These are phyloP conservation scores for Vigna unguiculata DNA, from an alignment of 306 rosid species.

Conservation along the genomic window DNA sequence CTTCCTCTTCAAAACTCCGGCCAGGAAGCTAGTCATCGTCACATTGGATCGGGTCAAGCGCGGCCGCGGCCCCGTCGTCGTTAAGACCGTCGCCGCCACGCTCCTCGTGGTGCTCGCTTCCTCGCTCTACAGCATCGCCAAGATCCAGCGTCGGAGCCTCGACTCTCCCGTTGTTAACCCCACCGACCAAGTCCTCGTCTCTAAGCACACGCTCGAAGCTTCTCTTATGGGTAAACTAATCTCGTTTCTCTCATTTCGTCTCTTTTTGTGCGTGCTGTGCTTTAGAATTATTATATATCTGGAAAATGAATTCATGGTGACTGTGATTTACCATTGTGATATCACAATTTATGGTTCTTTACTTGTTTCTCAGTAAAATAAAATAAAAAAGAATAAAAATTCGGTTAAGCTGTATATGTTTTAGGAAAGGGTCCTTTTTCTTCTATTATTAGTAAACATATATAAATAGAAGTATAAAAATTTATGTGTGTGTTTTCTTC, in stretches of 20 bases:
- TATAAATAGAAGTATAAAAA: not conserved
- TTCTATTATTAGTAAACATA: not conserved
- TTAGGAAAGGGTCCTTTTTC: not conserved
- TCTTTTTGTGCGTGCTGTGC: not conserved
- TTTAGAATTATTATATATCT: not conserved
- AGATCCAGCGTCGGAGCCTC: slow-evolving; percentile 56
- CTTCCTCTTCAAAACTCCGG: slow-evolving; percentile 68
- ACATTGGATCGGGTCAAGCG: slow-evolving; percentile 72
- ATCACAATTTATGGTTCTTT: not conserved
- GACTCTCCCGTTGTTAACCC: slow-evolving; percentile 61
- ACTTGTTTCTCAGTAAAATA: not conserved
- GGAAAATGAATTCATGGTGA: not conserved
- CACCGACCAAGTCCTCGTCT: slow-evolving; percentile 82
- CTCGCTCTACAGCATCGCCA: slow-evolving; percentile 50
- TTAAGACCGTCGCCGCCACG: slow-evolving; percentile 67
- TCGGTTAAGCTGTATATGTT: not conserved
- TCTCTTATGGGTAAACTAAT: slow-evolving; percentile 78
- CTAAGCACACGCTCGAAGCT: slow-evolving; percentile 73
- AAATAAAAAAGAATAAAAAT: not conserved
- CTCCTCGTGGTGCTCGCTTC: slow-evolving; percentile 57
- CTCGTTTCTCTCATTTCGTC: not conserved
- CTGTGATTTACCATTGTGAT: not conserved
- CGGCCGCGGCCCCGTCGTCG: slow-evolving; percentile 75
- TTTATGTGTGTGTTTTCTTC: not conserved
- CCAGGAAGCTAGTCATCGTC: slow-evolving; percentile 72